Percentiles rank a stretch among this genome's conserved stretches.
phyloP scores from a whole-genome alignment of 2,329 filamentous ascomycete species.

The Zymoseptoria crescenta region DNA sequence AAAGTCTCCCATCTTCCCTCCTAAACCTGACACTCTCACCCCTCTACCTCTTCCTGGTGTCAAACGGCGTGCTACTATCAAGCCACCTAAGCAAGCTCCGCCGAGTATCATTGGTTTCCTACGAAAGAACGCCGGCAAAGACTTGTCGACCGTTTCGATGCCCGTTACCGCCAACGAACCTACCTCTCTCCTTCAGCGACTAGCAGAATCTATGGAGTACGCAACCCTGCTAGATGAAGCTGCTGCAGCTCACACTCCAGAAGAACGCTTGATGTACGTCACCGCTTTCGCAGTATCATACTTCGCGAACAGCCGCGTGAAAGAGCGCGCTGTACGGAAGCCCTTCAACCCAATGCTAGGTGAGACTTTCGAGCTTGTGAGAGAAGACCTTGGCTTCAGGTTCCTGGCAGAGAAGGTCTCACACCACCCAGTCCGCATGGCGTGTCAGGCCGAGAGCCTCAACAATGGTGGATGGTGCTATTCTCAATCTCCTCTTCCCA shows the following conservation, averaged over 20 bases:
- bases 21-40: conserved; percentile 63
- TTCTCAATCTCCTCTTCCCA: conserved; percentile 76
- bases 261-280: conserved; percentile 74
- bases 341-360: conserved; percentile 96
- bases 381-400: conserved; percentile 78
- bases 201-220: conserved; percentile 88
- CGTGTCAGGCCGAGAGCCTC: conserved; percentile 73
- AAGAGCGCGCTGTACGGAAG: conserved; percentile 87
- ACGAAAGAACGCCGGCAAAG: conserved; percentile 96
- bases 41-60: conserved; percentile 68
- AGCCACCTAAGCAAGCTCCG: conserved; percentile 66
- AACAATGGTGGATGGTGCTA: conserved; percentile 68
- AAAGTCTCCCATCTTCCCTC: conserved; percentile 54
- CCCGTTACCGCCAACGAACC: conserved; percentile 95
- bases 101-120: conserved; percentile 91
- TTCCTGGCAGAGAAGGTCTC: conserved; percentile 93
- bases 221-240: conserved; percentile 74
- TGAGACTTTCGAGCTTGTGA: conserved; percentile 88
- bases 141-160: conserved; percentile 94
- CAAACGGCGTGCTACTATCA: conserved; percentile 61
- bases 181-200: conserved; percentile 74
- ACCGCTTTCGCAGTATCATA: conserved; percentile 85
- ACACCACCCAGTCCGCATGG: conserved; percentile 84
- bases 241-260: conserved; percentile 40
- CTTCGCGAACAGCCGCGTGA: conserved; percentile 72